Evolutionary conservation across 805 yeast species (phyloP).

Genomic region (Barnettozyma californica): DNA sequence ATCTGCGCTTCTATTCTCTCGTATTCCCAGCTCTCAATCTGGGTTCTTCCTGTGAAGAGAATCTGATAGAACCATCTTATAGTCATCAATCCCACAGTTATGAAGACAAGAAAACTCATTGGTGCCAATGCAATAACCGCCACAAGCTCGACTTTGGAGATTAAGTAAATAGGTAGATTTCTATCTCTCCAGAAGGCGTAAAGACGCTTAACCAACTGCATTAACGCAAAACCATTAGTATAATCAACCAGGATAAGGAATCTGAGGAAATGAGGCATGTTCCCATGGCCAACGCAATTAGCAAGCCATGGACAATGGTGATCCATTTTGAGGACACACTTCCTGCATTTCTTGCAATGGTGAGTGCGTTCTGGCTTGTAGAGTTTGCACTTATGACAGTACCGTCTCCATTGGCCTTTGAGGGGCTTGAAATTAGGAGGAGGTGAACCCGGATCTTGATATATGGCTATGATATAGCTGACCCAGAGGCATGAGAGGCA

Average conservation of each 20-base stretch:
- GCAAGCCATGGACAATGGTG: conserved; percentile 94
- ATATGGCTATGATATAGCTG: conserved; percentile 67
- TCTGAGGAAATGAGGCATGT: conserved; percentile 75
- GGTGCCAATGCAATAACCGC: conserved; percentile 52
- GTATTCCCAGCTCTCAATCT: conserved; percentile 88
- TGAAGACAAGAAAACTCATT: conserved; percentile 50
- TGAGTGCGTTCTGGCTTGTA: conserved; percentile 82
- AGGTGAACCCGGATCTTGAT: conserved; percentile 63
- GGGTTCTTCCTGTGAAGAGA: conserved; percentile 66
- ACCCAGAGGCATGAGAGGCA: conserved; percentile 60
- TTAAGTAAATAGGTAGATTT: conserved; percentile 50
- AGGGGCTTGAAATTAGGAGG: conserved; percentile 41
- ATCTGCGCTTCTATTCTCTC: conserved; percentile 73
- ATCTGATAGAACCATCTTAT: conserved; percentile 56
- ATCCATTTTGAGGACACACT: conserved; percentile 84
- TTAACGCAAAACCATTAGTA: conserved; percentile 43
- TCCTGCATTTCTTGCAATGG: conserved; percentile 73
- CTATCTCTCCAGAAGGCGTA: conserved; percentile 41
- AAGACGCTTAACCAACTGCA: conserved; percentile 37
- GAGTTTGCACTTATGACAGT: conserved; percentile 66
- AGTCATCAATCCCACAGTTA: conserved; percentile 55
- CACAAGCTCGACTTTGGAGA: conserved; percentile 46
- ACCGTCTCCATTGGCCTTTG: conserved; percentile 52
- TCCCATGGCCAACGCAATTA: conserved; percentile 80
- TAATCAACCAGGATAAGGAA: conserved; percentile 63